Conservation (phyloP, 495 filamentous ascomycete genomes). For the Daldinia childiae region DNA sequence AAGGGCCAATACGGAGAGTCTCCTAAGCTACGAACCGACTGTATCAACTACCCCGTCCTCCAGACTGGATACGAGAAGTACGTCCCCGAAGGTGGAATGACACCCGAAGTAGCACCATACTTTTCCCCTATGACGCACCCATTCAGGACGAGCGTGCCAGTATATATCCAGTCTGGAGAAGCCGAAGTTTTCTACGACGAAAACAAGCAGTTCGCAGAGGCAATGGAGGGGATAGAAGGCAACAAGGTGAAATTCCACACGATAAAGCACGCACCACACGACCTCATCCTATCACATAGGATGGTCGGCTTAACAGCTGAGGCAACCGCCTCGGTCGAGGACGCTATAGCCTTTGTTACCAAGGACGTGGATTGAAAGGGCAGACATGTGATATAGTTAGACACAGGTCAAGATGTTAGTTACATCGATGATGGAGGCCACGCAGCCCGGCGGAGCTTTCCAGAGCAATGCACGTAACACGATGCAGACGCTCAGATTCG, state of each 20-base stretch:
- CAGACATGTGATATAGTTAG: background rate
- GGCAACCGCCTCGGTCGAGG: background rate
- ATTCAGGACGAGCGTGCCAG: background rate
- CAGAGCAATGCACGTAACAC: background rate
- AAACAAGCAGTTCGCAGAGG: conserved; percentile 1
- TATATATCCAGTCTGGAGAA: background rate
- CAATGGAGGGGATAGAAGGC: background rate
- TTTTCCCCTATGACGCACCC: background rate
- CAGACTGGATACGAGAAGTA: background rate
- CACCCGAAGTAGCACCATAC: background rate
- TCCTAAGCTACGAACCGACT: background rate
- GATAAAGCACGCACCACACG: background rate
- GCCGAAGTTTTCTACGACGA: background rate
- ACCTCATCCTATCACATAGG: background rate
- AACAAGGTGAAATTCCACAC: conserved; percentile 1
- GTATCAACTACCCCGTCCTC: background rate
- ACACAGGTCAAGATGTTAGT: background rate
- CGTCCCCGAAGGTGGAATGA: background rate
- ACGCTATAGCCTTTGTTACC: background rate
- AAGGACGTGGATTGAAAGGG: background rate
- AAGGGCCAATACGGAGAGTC: background rate
- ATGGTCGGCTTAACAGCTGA: background rate
- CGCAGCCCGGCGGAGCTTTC: background rate
- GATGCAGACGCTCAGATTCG: background rate
- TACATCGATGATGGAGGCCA: background rate